Percentiles rank a stretch among this genome's conserved stretches.
Evolutionary conservation across 2,329 filamentous ascomycete species (phyloP).

Genomic region (Eutypella sp.): DNA sequence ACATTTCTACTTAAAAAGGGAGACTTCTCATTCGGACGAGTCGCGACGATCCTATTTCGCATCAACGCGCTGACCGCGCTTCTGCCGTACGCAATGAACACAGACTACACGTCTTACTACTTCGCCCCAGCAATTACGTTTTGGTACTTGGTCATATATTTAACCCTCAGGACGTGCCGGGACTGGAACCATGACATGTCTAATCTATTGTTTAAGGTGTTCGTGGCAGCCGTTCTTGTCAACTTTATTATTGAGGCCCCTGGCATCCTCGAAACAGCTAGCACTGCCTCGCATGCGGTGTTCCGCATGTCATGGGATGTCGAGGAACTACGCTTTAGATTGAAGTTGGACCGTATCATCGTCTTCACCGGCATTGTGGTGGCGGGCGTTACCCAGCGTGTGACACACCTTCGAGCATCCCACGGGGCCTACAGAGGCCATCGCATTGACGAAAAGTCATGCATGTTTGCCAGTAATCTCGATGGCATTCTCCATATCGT

Average conservation of each 20-base stretch:
- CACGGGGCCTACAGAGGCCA: background rate
- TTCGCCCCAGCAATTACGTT: constrained; percentile 55
- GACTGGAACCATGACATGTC: constrained; percentile 36
- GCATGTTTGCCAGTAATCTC: constrained; percentile 4
- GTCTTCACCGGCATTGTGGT: constrained; percentile 52
- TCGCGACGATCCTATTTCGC: constrained; percentile 49
- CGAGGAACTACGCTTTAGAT: constrained; percentile 43
- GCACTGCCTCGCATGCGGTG: constrained; percentile 31
- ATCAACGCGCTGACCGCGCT: constrained; percentile 51
- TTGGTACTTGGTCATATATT: constrained; percentile 57
- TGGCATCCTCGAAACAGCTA: constrained; percentile 37
- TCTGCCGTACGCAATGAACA: constrained; percentile 52
- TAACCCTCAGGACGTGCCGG: constrained; percentile 40
- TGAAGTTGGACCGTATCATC: constrained; percentile 49
- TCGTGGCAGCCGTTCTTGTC: constrained; percentile 35
- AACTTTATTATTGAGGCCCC: constrained; percentile 29
- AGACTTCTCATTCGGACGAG: constrained; percentile 51
- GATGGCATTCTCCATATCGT: constrained; percentile 6
- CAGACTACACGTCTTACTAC: constrained; percentile 52
- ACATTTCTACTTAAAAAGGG: constrained; percentile 50
- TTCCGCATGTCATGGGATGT: constrained; percentile 46
- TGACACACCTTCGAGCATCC: constrained; percentile 15
- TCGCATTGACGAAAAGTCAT: too few species aligned
- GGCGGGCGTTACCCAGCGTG: constrained; percentile 36
- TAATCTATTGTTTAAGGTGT: constrained; percentile 43